Conservation (phyloP, 2,329 filamentous ascomycete species). For the Epicoccum nigrum region DNA sequence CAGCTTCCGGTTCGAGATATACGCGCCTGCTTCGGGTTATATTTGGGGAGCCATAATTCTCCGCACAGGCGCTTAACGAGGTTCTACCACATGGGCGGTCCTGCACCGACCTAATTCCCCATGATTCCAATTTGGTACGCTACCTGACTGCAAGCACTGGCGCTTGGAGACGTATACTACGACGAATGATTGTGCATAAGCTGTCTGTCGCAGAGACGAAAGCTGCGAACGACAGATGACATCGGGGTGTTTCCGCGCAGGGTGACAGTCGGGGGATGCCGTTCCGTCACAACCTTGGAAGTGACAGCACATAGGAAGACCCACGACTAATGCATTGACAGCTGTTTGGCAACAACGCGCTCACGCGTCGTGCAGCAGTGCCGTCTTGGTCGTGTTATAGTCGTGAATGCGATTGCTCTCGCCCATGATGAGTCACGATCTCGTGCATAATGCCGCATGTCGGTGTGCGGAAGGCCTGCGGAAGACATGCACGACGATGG, state of each 20-base stretch:
- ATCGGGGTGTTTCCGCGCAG: conserved; percentile 21
- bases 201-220: conserved; percentile 3
- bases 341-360: conserved; percentile 34
- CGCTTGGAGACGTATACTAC: conserved; percentile 38
- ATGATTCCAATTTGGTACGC: conserved; percentile 36
- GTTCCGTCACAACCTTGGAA: conserved; percentile 10
- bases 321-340: conserved; percentile 29
- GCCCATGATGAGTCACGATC: conserved; percentile 46
- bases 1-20: conserved; percentile 24
- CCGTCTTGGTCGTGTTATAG: conserved; percentile 46
- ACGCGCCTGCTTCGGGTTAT: conserved; percentile 34
- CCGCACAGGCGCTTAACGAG: conserved; percentile 44
- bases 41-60: conserved; percentile 42
- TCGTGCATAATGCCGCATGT: conserved; percentile 30
- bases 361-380: conserved; percentile 38
- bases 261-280: conserved; percentile 31
- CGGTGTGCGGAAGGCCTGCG: conserved; percentile 16
- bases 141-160: conserved; percentile 28
- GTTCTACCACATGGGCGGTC: conserved; percentile 33
- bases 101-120: conserved; percentile 26
- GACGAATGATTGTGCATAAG: conserved; percentile 30
- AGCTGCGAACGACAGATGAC: conserved; percentile 14
- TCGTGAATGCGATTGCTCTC: conserved; percentile 37
- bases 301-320: conserved; percentile 33
- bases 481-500: conserved; percentile 27